These are phyloP conservation scores for Petunia hybrid DNA, from an alignment of 305 asterid species.

Conservation along the genomic window DNA sequence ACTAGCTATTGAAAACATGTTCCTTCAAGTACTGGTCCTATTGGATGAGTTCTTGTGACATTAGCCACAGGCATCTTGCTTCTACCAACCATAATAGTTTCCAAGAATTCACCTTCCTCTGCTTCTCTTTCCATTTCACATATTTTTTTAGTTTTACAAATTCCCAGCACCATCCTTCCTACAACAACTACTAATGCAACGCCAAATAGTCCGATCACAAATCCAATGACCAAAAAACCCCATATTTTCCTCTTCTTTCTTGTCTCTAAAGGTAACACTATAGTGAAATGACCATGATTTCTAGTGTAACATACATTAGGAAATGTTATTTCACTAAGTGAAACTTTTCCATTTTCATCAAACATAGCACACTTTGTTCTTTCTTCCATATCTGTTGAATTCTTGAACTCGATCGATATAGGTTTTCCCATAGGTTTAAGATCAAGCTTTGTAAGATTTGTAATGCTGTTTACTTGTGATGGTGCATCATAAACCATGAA, in stretches of 20 bases:
- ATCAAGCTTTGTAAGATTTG: conserved; percentile 48
- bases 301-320: conserved; percentile 56
- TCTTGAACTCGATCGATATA: conserved; percentile 52
- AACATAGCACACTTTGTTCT: conserved; percentile 61
- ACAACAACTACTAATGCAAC: conserved; percentile 45
- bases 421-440: conserved; percentile 60
- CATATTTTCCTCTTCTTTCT: conserved; percentile 37
- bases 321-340: conserved; percentile 46
- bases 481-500: conserved; percentile 34
- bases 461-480: conserved; percentile 33
- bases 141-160: conserved; percentile 47
- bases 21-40: neutral
- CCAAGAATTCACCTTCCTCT: conserved; percentile 54
- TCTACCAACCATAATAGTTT: conserved; percentile 44
- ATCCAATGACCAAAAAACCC: conserved; percentile 38
- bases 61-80: conserved; percentile 78
- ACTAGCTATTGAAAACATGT: neutral
- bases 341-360: conserved; percentile 52
- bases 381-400: conserved; percentile 17
- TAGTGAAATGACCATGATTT: conserved; percentile 63
- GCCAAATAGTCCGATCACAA: conserved; percentile 39
- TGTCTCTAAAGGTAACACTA: conserved; percentile 43
- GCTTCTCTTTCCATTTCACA: conserved; percentile 42
- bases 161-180: conserved; percentile 45
- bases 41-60: conserved; percentile 34